Evolutionary conservation across 192 early-diverging fungal species (phyloP), one percentile per base, ranked within the genome.

Genomic region (Phlyctochytrium bullatum): DNA sequence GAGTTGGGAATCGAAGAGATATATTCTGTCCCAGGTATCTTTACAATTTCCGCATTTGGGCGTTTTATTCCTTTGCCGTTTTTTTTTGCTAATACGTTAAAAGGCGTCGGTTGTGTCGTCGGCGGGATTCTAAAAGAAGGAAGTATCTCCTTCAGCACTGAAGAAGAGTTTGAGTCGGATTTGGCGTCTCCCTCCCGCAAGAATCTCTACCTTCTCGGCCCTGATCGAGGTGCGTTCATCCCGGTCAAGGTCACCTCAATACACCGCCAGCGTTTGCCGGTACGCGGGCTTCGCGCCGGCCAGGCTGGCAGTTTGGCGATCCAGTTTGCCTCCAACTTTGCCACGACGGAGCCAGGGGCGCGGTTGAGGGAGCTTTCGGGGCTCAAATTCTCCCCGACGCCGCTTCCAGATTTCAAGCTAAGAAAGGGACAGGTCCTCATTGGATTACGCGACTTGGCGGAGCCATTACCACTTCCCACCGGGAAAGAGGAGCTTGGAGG

Each of bases 1-100:
- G 65, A 31, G 86, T 90, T 67, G 92, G 88, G 65, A 90, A 94
- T 95, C 40, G 92, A 94, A 71, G 89, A 93, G 59, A 80, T 90
- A 17, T 93, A 92, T 69, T 71, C 68, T 47, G 81, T 91, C 10
- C 86, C 88, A 61, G 83, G 85, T 74, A 77, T 59, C 52, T 68
- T 47, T 14, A 47, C 40, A 14, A 14, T 47, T 14, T 47, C 40
- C 40, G 10, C 6, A 47, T 47, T 14, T 20, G 6, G 6, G 10
- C 6, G 25, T 20, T 14, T 28, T 72, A 6, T 25, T 1, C 29
- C 20, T 14, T 10, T 68, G 25, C 1, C 71, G 51, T 51, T 31
- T 75, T 16, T 52, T 3, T 33, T 3, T 30, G 25, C 25, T 32
- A 2, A 14, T 50, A 25, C n/a, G 27, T 16, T 25, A 2, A 17